These are phyloP conservation scores for Penicillium angulare DNA, from an alignment of 495 filamentous ascomycete genomes.

Conservation along the genomic window DNA sequence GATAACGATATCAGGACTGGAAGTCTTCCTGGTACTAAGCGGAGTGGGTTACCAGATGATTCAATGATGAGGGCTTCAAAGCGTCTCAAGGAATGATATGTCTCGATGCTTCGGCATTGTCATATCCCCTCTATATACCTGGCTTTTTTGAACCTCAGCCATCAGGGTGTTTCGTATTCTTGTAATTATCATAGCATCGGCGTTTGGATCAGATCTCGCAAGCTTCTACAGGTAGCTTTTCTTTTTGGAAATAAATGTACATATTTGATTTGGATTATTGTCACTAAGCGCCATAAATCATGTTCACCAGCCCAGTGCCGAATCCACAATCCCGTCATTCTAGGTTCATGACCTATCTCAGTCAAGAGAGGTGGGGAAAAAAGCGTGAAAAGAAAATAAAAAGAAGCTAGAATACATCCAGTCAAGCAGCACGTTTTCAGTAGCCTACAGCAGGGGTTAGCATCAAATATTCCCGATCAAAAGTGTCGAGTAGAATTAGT, in stretches of 20 bases:
- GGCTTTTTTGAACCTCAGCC: neutral
- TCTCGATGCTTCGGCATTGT: neutral
- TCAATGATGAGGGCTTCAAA: constrained; percentile 53
- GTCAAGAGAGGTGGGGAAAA: neutral
- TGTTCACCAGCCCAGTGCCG: no score
- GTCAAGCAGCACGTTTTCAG: neutral
- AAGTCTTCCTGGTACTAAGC: constrained; percentile 89
- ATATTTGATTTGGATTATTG: neutral
- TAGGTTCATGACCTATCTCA: neutral
- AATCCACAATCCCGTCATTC: constrained; percentile 3
- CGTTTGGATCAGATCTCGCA: neutral
- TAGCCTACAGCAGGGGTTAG: neutral
- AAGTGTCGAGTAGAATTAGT: neutral
- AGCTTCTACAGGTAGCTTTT: constrained; percentile 8
- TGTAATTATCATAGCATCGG: constrained; percentile 9
- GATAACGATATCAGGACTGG: constrained; percentile 88
- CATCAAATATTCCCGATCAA: no score
- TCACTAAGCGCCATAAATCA: constrained; percentile 7
- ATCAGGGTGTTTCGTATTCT: neutral
- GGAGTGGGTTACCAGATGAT: constrained; percentile 86
- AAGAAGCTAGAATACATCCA: no score
- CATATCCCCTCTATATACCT: neutral
- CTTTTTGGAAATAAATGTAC: neutral
- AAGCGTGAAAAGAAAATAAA: neutral
- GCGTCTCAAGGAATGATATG: constrained; percentile 41